Conservation (phyloP, 768 basidiomycete species). For the Xerocomus spinulosus region DNA sequence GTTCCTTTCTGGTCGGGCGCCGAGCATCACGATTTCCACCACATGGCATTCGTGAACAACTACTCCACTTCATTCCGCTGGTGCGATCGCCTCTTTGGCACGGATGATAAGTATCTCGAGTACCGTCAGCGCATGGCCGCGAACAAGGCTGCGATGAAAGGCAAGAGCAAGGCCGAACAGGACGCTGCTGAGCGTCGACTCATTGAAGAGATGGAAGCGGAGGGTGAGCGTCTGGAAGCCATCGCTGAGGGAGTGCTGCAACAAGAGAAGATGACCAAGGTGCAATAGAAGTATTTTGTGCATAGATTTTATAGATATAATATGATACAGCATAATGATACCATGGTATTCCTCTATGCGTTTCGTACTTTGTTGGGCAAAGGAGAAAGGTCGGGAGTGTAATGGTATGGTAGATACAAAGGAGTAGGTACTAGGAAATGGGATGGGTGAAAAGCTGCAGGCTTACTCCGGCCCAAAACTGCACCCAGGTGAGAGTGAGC, state of each 20-base stretch:
- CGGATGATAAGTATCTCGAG: constrained; percentile 83
- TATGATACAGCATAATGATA: constrained; percentile 12
- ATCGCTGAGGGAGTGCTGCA: constrained; percentile 37
- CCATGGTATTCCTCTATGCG: too few species aligned
- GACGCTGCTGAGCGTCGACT: constrained; percentile 56
- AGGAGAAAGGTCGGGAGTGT: too few species aligned
- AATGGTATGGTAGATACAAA: too few species aligned
- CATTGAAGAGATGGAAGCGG: constrained; percentile 66
- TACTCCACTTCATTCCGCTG: constrained; percentile 92
- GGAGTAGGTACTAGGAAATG: too few species aligned
- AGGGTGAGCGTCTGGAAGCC: constrained; percentile 67
- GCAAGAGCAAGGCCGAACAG: constrained; percentile 49
- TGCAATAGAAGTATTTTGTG: constrained; percentile 16
- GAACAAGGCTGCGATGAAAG: constrained; percentile 53
- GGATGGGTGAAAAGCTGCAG: too few species aligned
- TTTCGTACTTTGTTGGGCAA: neutral
- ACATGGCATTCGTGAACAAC: constrained; percentile 94
- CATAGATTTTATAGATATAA: neutral
- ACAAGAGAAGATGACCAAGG: constrained; percentile 22
- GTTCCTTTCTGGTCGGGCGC: constrained; percentile 97
- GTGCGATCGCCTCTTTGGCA: constrained; percentile 87
- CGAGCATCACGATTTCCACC: constrained; percentile 98
- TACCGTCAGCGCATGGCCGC: constrained; percentile 66
- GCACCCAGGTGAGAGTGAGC: too few species aligned
- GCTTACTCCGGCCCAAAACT: too few species aligned